These are phyloP conservation scores for Halophytophthora batemanensis DNA, from an alignment of 352 stramenopile genomes.

Conservation along the genomic window DNA sequence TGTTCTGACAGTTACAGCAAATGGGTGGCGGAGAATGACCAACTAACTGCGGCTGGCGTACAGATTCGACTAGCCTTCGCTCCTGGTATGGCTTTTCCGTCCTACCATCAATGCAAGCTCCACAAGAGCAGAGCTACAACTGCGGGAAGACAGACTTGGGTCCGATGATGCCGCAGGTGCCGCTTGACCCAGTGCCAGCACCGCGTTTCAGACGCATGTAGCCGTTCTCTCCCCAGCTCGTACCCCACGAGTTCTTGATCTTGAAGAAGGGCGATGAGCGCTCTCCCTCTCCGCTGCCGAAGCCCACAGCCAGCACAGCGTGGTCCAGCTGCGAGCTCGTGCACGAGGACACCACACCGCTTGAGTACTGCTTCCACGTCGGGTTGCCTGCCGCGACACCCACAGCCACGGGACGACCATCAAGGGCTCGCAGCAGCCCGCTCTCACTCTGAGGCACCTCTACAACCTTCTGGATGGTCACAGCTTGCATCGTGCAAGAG, in stretches of 20 bases:
- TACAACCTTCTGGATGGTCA: slow-evolving; percentile 49
- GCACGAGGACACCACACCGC: slow-evolving; percentile 84
- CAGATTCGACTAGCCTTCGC: no score
- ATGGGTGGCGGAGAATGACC: slow-evolving; percentile 12
- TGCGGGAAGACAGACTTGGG: slow-evolving; percentile 59
- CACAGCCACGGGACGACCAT: slow-evolving; percentile 91
- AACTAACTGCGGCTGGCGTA: no score
- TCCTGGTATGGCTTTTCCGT: no score
- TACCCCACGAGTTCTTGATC: slow-evolving; percentile 98
- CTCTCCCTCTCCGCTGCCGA: slow-evolving; percentile 49
- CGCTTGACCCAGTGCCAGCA: slow-evolving; percentile 25
- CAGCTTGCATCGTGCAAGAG: slow-evolving; percentile 29
- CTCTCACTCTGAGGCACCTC: slow-evolving; percentile 68
- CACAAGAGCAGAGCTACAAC: slow-evolving; percentile 26
- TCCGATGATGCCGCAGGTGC: slow-evolving; percentile 55
- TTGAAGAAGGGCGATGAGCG: slow-evolving; percentile 82
- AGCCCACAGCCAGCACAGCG: slow-evolving; percentile 97
- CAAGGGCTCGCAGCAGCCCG: slow-evolving; percentile 83
- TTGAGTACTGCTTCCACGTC: slow-evolving; percentile 97
- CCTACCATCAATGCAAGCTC: no score
- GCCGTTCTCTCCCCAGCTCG: slow-evolving; percentile 89
- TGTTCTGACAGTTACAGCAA: slow-evolving; percentile 17
- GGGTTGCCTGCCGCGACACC: slow-evolving; percentile 94
- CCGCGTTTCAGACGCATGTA: slow-evolving; percentile 93
- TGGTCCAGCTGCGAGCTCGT: slow-evolving; percentile 94